Evolutionary conservation across 2,329 filamentous ascomycete genomes (phyloP), one percentile per base, ranked within the genome.

Genomic region (Epichloe baconii): DNA sequence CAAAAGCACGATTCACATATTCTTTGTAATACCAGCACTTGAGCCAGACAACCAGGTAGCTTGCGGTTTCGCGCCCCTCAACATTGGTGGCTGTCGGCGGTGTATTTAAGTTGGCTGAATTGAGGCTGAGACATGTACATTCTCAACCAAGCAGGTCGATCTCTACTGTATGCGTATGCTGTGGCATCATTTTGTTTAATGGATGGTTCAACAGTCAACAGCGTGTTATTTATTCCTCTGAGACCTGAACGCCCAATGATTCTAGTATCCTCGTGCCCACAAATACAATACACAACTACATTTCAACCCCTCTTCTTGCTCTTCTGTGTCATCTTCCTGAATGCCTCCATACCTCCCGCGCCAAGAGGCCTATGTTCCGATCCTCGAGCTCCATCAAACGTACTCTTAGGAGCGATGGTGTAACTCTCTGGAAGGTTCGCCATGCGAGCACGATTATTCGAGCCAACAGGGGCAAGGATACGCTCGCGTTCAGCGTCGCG

Each of bases 311-410:
- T 61, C 68, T 78, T 79, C 70, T 82, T 83, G 55, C 73, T 73
- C 66, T 79, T 82, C 59, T 79, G 74, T 10, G 78, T 81, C 74
- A 84, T 82, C 67, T 74, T 80, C 55, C 78, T 73, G 68, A 84
- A 84, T 1, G 80, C 80, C 57, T 82, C 80, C 64, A 79, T 71
- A 53, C 80, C 80, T 54, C 73, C 74, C n/a, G 79, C 74, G 48
- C 80, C 80, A 55, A 83, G 77, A 11, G 80, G 80, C 42, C 78
- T 71, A 56, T 77, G 77, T 56, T 79, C 77, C 5, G 72, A 66
- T 4, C 67, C 71, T 41, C 71, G 68, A 31, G 66, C 67, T 19
- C 75, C 72, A 57, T 80, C 77, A 57, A 80, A 83, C 0, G 77
- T 83, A 63, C 79, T 83, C 62, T 73, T 74, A 5, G 78, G 78